Evolutionary conservation across 2,329 filamentous ascomycete genomes (phyloP).

Genomic region (Penicillium sclerotigenum): DNA sequence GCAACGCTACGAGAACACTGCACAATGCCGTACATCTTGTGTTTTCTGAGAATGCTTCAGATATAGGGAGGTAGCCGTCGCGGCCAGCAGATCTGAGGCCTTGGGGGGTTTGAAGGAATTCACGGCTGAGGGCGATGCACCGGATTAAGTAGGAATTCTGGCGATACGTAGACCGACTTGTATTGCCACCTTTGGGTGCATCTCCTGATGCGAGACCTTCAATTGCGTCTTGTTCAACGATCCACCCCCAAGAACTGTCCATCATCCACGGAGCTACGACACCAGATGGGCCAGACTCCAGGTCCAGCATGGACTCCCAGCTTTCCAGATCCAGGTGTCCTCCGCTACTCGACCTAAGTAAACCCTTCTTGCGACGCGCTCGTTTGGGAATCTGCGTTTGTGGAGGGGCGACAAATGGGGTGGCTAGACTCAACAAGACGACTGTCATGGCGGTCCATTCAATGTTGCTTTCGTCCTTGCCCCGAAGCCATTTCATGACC

Average conservation of each 20-base stretch:
- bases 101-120: conserved; percentile 61
- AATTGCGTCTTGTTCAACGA: conserved; percentile 56
- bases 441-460: conserved; percentile 71
- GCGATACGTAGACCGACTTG: conserved; percentile 29
- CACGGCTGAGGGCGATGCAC: conserved; percentile 57
- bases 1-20: conserved; percentile 69
- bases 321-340: conserved; percentile 44
- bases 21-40: conserved; percentile 63
- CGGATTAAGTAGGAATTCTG: conserved; percentile 45
- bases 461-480: conserved; percentile 49
- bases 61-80: conserved; percentile 65
- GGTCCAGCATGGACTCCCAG: conserved; percentile 50
- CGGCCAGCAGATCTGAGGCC: conserved; percentile 55
- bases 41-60: conserved; percentile 51
- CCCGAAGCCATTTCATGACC: conserved; percentile 64
- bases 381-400: conserved; percentile 33
- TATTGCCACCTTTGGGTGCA: conserved; percentile 13
- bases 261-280: conserved; percentile 51
- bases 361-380: conserved; percentile 41
- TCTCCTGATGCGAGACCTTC: conserved; percentile 15
- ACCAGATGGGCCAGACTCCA: conserved; percentile 44
- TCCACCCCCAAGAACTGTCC: conserved; percentile 68
- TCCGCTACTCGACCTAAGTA: conserved; percentile 52
- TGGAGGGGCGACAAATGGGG: conserved; percentile 53
- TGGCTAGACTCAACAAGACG: conserved; percentile 61